Evolutionary conservation across 208 protist species (phyloP), one percentile per base, ranked within the genome.

Genomic region (Leishmania guyanensis): DNA sequence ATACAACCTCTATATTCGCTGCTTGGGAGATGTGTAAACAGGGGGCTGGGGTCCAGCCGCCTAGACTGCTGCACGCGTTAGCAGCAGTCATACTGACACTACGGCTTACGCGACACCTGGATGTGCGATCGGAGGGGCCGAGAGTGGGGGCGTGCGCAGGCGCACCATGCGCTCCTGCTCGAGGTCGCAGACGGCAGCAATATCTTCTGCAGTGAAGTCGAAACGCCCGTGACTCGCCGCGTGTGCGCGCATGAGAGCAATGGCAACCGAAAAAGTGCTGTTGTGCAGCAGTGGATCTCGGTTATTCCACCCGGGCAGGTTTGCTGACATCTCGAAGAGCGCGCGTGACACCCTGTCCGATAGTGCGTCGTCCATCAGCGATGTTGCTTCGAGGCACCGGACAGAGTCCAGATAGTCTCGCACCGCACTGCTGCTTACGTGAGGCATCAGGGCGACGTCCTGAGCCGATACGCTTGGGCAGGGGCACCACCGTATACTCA

Each of bases 281-380:
- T 97, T 97, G 83, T 97, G 94, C 50, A 97, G 80, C 12, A 97
- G 86, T 8, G 91, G 74, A 77, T 97, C 92, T 54, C 87, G 86
- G 54, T 97, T 97, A 75, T 94, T 92, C 92, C 94, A 96, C 5
- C 76, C 43, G 5, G 84, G 83, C 5, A 90, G 75, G 33, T 87
- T 81, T 14, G 33, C 65, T 1, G 85, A 56, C 75, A 93, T 87
- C 50, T 46, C 66, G 43, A 93, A 66, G 66, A 96, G 79, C 29
- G 82, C 84, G 1, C 87, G 84, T 33, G 92, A 83, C 3, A 91
- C 84, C n/a, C 65, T 39, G 22, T 74, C 54, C 3, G 74, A 62
- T 20, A 84, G 36, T 22, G 33, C 3, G 50, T 87, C 80, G 48
- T 89, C 76, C 85, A 39, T n/a, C 73, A 46, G 80, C 33, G 71